These are phyloP conservation scores for Leccinum uliginosum DNA, from an alignment of 768 basidiomycete genomes.

Conservation along the genomic window DNA sequence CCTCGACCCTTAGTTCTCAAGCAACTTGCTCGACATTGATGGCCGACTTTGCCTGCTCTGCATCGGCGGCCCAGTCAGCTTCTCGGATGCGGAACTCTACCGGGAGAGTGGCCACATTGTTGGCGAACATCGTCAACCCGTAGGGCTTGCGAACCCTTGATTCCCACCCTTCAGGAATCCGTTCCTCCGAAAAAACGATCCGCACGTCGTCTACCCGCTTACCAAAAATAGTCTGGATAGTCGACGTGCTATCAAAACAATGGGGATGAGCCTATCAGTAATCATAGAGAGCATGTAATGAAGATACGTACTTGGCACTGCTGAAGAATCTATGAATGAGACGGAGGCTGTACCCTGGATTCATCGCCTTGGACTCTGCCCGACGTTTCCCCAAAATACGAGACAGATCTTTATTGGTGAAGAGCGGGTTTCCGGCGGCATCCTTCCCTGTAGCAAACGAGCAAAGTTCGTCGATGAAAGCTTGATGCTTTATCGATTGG, in stretches of 20 bases:
- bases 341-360: slow-evolving; percentile 50
- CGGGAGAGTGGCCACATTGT: slow-evolving; percentile 38
- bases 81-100: slow-evolving; percentile 16
- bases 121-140: slow-evolving; percentile 55
- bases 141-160: slow-evolving; percentile 47
- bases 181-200: slow-evolving; percentile 60
- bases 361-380: slow-evolving; percentile 46
- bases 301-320: slow-evolving; percentile 53
- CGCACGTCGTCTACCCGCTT: slow-evolving; percentile 54
- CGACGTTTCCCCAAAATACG: slow-evolving; percentile 57
- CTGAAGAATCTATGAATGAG: slow-evolving; percentile 58
- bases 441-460: slow-evolving; percentile 56
- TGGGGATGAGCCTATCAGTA: not conserved
- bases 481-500: slow-evolving; percentile 49
- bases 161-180: slow-evolving; percentile 70
- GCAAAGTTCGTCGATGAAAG: slow-evolving; percentile 53
- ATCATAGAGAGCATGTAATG: not conserved
- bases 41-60: not conserved
- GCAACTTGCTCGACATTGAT: not conserved
- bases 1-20: not conserved
- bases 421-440: slow-evolving; percentile 37
- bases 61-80: slow-evolving; percentile 10
- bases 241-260: slow-evolving; percentile 46
- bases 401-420: slow-evolving; percentile 61
- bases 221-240: slow-evolving; percentile 61